Evolutionary conservation across 306 rosid species (phyloP), one percentile per base, ranked within the genome.

Genomic region (Cercis canadensis): DNA sequence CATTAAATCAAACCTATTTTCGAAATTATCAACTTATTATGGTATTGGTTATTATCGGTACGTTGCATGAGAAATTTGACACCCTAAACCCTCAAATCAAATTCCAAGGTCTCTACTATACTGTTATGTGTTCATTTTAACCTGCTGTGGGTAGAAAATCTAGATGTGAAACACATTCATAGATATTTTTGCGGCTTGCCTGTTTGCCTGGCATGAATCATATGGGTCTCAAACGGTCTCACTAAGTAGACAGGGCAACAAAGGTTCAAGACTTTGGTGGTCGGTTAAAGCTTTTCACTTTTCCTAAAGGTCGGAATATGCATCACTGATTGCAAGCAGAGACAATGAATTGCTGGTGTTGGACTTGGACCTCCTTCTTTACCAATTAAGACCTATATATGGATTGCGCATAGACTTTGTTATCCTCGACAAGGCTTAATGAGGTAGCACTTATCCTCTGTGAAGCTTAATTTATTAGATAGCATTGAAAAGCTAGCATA

Each of bases 211-310:
- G 13, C 18, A 11, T 45, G 32, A 33, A 17, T 58, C n/a, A 2
- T 36, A 54, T 41, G 54, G 44, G 44, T 55, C 65, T 72, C 45
- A 39, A 37, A 43, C 37, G 52, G 62, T n/a, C n/a, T n/a, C n/a
- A 40, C 51, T 8, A 9, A 10, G 41, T 32, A 56, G 72, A 77
- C 76, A 69, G 44, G 65, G 39, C 37, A 75, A 57, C 74, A 66
- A 65, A 46, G 60, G 1, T 50, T 43, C 53, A 45, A 77, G 36
- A 15, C 0, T 9, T 21, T 67, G 7, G 10, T 1, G 67, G 81
- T 70, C 68, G 68, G 77, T 45, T 40, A 56, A 51, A 43, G 1
- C 59, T 69, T 68, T 44, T 12, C 49, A 60, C 29, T 24, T 69
- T 24, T 33, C 21, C 37, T 16, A n/a, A n/a, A n/a, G n/a, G n/a